Conservation (phyloP, 257 asterid genomes). For the Solanum rostratum region DNA sequence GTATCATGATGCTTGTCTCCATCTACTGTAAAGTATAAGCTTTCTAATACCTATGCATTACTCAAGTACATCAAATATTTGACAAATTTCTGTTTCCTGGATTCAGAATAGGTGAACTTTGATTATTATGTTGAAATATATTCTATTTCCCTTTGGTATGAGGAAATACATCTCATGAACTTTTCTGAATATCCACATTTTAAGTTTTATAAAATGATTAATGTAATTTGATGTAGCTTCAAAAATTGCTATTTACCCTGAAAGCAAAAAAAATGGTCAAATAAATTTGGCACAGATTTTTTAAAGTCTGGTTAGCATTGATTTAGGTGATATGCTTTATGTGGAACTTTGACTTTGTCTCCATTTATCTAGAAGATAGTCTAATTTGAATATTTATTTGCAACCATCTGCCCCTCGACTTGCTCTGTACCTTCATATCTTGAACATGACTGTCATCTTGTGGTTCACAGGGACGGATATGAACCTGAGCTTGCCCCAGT, state of each 20-base stretch:
- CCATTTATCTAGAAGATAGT: not conserved
- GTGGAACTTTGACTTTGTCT: not conserved
- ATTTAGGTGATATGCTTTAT: not conserved
- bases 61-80: not conserved
- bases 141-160: not conserved
- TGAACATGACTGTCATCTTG: not conserved
- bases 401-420: not conserved
- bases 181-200: not conserved
- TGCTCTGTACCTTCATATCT: not conserved
- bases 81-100: not conserved
- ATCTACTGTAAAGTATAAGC: not conserved
- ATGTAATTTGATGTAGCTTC: not conserved
- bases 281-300: not conserved
- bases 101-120: not conserved
- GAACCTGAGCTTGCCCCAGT: conserved; percentile 73
- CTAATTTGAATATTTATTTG: not conserved
- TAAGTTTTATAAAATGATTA: not conserved
- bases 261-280: not conserved
- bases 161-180: not conserved
- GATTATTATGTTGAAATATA: not conserved
- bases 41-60: not conserved
- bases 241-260: not conserved
- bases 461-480: conserved; percentile 49
- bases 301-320: not conserved
- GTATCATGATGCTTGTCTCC: not conserved